phyloP scores from a whole-genome alignment of 345 rosid genomes.

The Brassica incana region DNA sequence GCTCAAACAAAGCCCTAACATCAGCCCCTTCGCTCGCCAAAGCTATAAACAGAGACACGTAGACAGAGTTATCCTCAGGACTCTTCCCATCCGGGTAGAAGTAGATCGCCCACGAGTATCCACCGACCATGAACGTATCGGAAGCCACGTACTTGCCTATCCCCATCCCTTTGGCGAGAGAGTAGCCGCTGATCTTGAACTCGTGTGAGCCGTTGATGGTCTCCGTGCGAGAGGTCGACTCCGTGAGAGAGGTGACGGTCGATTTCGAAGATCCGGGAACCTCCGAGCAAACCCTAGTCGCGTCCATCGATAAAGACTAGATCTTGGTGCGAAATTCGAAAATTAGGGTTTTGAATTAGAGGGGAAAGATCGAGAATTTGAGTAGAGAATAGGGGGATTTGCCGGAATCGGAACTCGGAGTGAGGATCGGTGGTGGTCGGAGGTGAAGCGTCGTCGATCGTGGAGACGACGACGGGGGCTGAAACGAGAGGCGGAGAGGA shows the following conservation, averaged over 20 bases:
- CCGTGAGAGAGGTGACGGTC: slow-evolving; percentile 33
- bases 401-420: neutral
- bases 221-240: slow-evolving; percentile 60
- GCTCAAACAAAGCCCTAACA: slow-evolving; percentile 74
- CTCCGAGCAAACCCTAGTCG: slow-evolving; percentile 43
- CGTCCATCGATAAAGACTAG: slow-evolving; percentile 53
- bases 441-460: slow-evolving; percentile 31
- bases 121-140: slow-evolving; percentile 64
- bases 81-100: slow-evolving; percentile 87
- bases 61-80: slow-evolving; percentile 58
- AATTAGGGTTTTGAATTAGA: slow-evolving; percentile 17
- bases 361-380: neutral
- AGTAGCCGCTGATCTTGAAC: slow-evolving; percentile 68
- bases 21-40: slow-evolving; percentile 78
- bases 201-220: slow-evolving; percentile 72
- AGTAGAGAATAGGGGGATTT: neutral
- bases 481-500: slow-evolving; percentile 28
- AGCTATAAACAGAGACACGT: slow-evolving; percentile 69
- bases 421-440: slow-evolving; percentile 17
- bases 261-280: neutral
- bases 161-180: slow-evolving; percentile 74
- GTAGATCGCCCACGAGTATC: slow-evolving; percentile 74
- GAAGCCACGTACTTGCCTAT: slow-evolving; percentile 69
- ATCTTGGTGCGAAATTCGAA: neutral
- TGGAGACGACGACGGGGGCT: slow-evolving; percentile 33